Evolutionary conservation across 192 early-diverging fungal genomes (phyloP), one percentile per base, ranked within the genome.

Genomic region (Haplosporangium gracile): DNA sequence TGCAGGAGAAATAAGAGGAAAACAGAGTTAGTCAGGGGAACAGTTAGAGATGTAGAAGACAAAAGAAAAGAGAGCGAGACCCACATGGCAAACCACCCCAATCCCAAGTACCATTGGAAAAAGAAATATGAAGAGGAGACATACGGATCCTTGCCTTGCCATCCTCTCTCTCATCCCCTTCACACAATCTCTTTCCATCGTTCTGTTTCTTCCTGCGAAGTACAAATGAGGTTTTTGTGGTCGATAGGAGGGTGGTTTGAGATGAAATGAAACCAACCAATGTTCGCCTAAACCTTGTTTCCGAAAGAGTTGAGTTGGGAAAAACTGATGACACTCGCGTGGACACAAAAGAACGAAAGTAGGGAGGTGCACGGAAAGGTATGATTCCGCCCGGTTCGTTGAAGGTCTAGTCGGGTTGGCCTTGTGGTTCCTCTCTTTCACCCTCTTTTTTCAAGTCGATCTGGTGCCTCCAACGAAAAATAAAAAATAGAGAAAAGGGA

Each of bases 231-330:
- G n/a, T 0, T 2, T 1, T 10, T 32, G 9, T 63, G 24, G 32
- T 34, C 43, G 24, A 49, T 26, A 22, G 42, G 10, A 11, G n/a
- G 32, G 15, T 4, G 22, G 24, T 9, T 20, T 11, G 11, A n/a
- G 29, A 29, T 29, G n/a, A 29, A 63, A 63, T 63, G 60, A 63
- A 63, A 32, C 60, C 60, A 13, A 32, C 26, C 7, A 29, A 15
- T 32, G 60, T 63, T 49, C 26, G 60, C 26, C 60, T 32, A 63
- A 63, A 32, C 60, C 60, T 63, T 63, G 60, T 63, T 63, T 63
- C 60, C 60, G 60, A 63, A 26, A 63, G 11, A 63, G 69, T 40
- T 39, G 69, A 7, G 29, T 32, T n/a, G 43, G 18, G 43, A 20
- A 40, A 47, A 70, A 70, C 38, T 36, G 34, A 63, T 63, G 60